Evolutionary conservation across 805 yeast genomes (phyloP).

Genomic region (Hanseniaspora thailandica): DNA sequence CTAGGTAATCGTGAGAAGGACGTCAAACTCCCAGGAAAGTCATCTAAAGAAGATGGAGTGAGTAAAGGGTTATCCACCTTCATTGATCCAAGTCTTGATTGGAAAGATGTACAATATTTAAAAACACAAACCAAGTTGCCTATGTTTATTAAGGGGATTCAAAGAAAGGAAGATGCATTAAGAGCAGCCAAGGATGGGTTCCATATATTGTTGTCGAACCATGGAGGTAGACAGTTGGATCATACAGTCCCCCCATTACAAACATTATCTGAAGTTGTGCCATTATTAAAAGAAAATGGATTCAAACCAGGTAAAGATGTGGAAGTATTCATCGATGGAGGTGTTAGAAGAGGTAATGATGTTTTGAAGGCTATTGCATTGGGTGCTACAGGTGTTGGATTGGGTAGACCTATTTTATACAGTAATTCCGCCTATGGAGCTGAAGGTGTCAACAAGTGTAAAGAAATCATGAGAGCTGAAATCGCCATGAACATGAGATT

Average conservation of each 20-base stretch:
- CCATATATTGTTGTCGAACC: constrained; percentile 71
- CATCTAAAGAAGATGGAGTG: constrained; percentile 65
- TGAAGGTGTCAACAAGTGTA: constrained; percentile 48
- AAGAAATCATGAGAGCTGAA: constrained; percentile 56
- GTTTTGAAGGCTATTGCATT: constrained; percentile 52
- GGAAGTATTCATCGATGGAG: constrained; percentile 57
- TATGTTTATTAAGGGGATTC: constrained; percentile 71
- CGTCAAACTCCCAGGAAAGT: constrained; percentile 48
- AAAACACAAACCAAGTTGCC: constrained; percentile 50
- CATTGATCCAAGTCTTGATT: constrained; percentile 56
- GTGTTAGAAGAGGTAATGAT: constrained; percentile 59
- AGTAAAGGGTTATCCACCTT: constrained; percentile 78
- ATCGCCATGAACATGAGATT: constrained; percentile 67
- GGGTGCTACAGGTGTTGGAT: constrained; percentile 61
- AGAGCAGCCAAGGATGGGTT: constrained; percentile 60
- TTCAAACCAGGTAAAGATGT: constrained; percentile 37
- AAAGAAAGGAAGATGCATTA: constrained; percentile 66
- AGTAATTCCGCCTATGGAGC: constrained; percentile 56
- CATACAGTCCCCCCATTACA: constrained; percentile 69
- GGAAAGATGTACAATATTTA: constrained; percentile 55
- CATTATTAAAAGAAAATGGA: constrained; percentile 36
- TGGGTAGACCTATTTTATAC: constrained; percentile 56
- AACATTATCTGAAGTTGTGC: constrained; percentile 59
- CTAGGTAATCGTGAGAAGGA: constrained; percentile 88
- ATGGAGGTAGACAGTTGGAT: constrained; percentile 84